Conservation (phyloP, 2,329 filamentous ascomycete species). For the Remersonia thermophila region DNA sequence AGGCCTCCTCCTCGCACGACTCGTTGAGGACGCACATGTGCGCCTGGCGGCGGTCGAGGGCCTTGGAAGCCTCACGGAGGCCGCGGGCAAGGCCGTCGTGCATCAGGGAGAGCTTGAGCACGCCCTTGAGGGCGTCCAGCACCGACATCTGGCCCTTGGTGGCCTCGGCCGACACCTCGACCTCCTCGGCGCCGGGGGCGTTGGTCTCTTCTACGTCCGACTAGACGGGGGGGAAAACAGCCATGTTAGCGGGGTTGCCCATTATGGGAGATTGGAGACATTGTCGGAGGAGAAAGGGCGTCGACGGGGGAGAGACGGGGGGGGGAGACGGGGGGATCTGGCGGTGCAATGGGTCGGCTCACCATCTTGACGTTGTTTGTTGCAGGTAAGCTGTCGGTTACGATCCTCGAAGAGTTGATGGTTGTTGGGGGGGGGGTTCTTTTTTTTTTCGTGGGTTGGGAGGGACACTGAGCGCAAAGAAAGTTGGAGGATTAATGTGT, state of each 20-base stretch:
- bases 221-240: slow-evolving; percentile 34
- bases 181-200: slow-evolving; percentile 74
- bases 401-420: slow-evolving; percentile 53
- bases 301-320: background rate
- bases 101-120: slow-evolving; percentile 96
- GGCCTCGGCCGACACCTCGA: slow-evolving; percentile 90
- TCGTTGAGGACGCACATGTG: slow-evolving; percentile 99
- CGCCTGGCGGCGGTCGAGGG: slow-evolving; percentile 93
- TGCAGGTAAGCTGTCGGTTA: slow-evolving; percentile 42
- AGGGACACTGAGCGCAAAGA: slow-evolving; percentile 6
- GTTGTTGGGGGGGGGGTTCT: slow-evolving; percentile 2
- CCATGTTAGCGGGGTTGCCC: slow-evolving; percentile 13
- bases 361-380: slow-evolving; percentile 47
- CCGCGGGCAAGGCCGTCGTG: slow-evolving; percentile 98
- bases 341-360: slow-evolving; percentile 21
- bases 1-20: slow-evolving; percentile 98
- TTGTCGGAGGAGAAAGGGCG: background rate
- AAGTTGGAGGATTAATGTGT: slow-evolving; percentile 15
- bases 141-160: slow-evolving; percentile 93
- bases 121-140: slow-evolving; percentile 96
- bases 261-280: background rate
- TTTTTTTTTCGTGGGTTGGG: slow-evolving; percentile 10
- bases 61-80: slow-evolving; percentile 97
- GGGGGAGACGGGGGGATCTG: background rate
- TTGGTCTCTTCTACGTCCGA: slow-evolving; percentile 99